These are phyloP conservation scores for Chrysanthemum lavandulifolium DNA, from an alignment of 129 eudicot species.

Conservation along the genomic window DNA sequence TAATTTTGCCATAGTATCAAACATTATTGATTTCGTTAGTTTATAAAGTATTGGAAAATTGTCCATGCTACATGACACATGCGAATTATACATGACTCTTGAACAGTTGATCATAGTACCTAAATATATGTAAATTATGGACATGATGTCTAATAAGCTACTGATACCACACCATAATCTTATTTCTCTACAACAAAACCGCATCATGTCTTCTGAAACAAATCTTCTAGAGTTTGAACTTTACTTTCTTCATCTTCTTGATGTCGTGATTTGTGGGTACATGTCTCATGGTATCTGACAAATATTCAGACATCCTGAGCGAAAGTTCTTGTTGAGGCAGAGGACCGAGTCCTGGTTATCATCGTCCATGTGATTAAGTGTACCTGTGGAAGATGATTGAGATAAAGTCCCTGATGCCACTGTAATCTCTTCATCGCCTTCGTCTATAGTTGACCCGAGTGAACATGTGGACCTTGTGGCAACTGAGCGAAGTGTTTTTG, in stretches of 20 bases:
- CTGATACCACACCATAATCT: conserved; percentile 2
- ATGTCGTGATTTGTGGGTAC: conserved; percentile 30
- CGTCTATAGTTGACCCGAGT: conserved; percentile 71
- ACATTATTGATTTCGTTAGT: no score
- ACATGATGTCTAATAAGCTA: conserved; percentile 5
- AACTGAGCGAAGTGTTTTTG: conserved; percentile 64
- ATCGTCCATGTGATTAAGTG: conserved; percentile 50
- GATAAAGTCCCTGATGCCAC: conserved; percentile 85
- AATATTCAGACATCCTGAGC: conserved; percentile 47
- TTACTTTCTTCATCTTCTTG: conserved; percentile 36
- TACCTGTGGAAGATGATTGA: conserved; percentile 64
- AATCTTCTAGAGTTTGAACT: conserved; percentile 52
- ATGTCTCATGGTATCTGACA: conserved; percentile 38
- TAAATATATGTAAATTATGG: background rate
- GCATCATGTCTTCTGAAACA: conserved; percentile 53
- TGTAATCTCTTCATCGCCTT: conserved; percentile 75
- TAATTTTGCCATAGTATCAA: no score
- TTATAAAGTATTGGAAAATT: no score
- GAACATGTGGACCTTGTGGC: conserved; percentile 92
- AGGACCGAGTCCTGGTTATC: conserved; percentile 22
- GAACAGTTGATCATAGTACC: no score
- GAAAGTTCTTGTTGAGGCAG: conserved; percentile 42
- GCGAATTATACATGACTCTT: no score
- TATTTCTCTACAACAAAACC: conserved; percentile 1
- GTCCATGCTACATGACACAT: no score